Evolutionary conservation across 352 stramenopile species (phyloP).

Genomic region (Phytophthora multivora): DNA sequence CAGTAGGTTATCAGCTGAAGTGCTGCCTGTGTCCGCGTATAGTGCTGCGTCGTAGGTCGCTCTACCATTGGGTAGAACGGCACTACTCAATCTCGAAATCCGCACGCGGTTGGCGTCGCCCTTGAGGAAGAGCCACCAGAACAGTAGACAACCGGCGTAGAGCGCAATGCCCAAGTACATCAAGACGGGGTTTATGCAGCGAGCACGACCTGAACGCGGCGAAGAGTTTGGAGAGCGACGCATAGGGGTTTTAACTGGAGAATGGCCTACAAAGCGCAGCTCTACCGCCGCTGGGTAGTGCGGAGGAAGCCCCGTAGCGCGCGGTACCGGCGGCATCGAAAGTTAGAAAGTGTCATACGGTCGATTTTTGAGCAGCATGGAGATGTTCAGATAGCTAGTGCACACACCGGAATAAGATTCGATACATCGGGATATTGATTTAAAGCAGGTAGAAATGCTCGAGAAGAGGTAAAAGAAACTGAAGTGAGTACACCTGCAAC

Average conservation of each 20-base stretch:
- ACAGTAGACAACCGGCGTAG: conserved; percentile 24
- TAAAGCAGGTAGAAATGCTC: background rate
- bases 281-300: conserved; percentile 1
- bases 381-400: conserved; percentile 11
- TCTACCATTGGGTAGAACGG: conserved; percentile 9
- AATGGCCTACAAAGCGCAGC: conserved; percentile 1
- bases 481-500: background rate
- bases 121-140: conserved; percentile 36
- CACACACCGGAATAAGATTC: conserved; percentile 6
- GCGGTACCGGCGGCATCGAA: conserved; percentile 4
- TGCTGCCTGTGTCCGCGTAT: background rate
- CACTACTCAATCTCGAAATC: conserved; percentile 18
- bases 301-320: background rate
- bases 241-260: conserved; percentile 5
- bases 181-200: conserved; percentile 16
- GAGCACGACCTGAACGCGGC: conserved; percentile 1
- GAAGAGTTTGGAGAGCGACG: conserved; percentile 12
- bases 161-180: conserved; percentile 30
- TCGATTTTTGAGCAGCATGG: conserved; percentile 6
- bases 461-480: background rate
- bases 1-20: conserved; percentile 1
- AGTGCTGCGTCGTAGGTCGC: background rate
- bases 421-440: conserved; percentile 1
- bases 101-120: conserved; percentile 21
- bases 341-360: conserved; percentile 15